Evolutionary conservation across 2,329 filamentous ascomycete species (phyloP).

Genomic region (Aspergillus clavatus): DNA sequence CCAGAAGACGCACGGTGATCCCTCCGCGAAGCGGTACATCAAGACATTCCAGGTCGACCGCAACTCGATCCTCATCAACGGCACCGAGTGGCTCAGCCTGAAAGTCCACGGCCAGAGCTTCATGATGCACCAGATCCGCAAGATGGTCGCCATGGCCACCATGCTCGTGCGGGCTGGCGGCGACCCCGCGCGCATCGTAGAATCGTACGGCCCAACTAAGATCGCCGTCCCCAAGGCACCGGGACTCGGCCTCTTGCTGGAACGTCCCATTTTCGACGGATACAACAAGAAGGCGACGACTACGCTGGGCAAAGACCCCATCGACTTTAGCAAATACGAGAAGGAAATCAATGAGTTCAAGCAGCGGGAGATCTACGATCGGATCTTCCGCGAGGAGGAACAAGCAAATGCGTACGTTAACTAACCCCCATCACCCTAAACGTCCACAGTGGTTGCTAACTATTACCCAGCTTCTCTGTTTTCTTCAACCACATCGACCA

Average conservation of each 20-base stretch:
- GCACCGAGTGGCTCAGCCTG: conserved; percentile 91
- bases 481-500: conserved; percentile 78
- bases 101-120: conserved; percentile 98
- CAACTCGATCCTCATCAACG: conserved; percentile 74
- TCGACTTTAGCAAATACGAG: conserved; percentile 75
- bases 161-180: conserved; percentile 80
- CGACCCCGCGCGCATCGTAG: conserved; percentile 62
- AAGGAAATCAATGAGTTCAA: conserved; percentile 84
- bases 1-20: conserved; percentile 73
- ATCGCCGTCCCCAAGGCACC: conserved; percentile 94
- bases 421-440: too few relatives aligned
- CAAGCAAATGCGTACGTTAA: conserved; percentile 74
- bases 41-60: conserved; percentile 80
- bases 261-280: conserved; percentile 82
- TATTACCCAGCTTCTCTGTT: conserved; percentile 57
- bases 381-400: conserved; percentile 87
- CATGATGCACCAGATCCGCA: conserved; percentile 99
- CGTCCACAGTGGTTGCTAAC: too few relatives aligned
- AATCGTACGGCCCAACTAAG: conserved; percentile 67
- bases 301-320: conserved; percentile 59
- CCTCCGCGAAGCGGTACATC: conserved; percentile 84
- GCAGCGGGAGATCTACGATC: conserved; percentile 81
- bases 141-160: conserved; percentile 93
- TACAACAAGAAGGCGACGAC: conserved; percentile 70
- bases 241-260: conserved; percentile 78